A percentile compares a stretch with the other conserved stretches of the same genome.
Evolutionary conservation across 768 basidiomycete genomes (phyloP).

Genomic region (Mycena epipterygia): DNA sequence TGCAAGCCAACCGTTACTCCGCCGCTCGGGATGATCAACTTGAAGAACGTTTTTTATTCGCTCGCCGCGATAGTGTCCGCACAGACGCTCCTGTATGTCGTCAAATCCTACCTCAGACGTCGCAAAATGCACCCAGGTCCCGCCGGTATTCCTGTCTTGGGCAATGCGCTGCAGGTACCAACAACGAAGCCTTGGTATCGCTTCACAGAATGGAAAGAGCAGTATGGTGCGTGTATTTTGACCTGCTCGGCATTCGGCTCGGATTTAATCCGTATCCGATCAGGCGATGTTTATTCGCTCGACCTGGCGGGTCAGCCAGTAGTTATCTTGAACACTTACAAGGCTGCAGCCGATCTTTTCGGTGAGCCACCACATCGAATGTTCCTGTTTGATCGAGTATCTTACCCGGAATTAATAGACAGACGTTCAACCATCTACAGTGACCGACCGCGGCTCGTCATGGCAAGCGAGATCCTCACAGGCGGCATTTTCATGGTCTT

Average conservation of each 20-base stretch:
- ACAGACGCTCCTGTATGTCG: not conserved
- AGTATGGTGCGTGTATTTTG: not conserved
- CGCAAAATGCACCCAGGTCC: not conserved
- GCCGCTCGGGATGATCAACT: no score
- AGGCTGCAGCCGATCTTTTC: constrained; percentile 1
- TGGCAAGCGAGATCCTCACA: constrained; percentile 1
- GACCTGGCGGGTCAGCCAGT: constrained; percentile 3
- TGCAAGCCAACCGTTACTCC: not conserved
- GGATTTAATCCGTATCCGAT: not conserved
- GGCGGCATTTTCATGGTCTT: not conserved
- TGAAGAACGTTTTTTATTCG: not conserved
- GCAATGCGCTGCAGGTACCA: not conserved
- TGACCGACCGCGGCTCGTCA: constrained; percentile 4
- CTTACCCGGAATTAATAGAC: not conserved
- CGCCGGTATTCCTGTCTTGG: not conserved
- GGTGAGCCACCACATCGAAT: not conserved
- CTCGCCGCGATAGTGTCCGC: not conserved
- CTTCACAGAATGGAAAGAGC: not conserved
- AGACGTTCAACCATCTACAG: constrained; percentile 10
- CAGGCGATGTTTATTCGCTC: not conserved
- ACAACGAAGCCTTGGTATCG: not conserved
- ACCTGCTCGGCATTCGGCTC: not conserved
- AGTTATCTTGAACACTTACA: not conserved
- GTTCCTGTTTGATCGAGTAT: not conserved
- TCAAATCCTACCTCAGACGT: not conserved